Conservation (phyloP, 2,329 filamentous ascomycete species). For the Alternaria solani region DNA sequence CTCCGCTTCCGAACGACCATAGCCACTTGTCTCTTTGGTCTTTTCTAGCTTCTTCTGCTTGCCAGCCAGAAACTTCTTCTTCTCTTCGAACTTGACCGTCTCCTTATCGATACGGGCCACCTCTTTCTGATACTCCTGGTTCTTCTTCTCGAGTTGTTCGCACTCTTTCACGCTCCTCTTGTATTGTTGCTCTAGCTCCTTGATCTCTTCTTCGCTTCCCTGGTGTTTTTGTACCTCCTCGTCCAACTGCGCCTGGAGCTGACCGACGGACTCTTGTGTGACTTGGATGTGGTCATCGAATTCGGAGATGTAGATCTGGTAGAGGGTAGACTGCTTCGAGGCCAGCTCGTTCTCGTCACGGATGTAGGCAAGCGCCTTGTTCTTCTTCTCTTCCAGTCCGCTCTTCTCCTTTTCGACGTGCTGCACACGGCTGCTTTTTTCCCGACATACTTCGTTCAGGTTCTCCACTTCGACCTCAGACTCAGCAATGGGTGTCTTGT, state of each 20-base stretch:
- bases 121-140: constrained; percentile 81
- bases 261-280: constrained; percentile 86
- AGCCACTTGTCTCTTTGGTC: constrained; percentile 78
- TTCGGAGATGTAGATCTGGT: constrained; percentile 89
- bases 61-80: constrained; percentile 88
- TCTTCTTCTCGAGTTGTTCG: constrained; percentile 81
- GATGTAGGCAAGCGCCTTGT: constrained; percentile 88
- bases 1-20: constrained; percentile 75
- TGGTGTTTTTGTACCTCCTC: constrained; percentile 90
- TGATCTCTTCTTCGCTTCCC: constrained; percentile 89
- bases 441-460: constrained; percentile 91
- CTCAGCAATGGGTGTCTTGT: constrained; percentile 97
- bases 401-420: constrained; percentile 98
- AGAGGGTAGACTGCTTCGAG: constrained; percentile 87
- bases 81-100: constrained; percentile 96
- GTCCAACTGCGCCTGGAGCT: constrained; percentile 87
- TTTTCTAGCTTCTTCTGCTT: constrained; percentile 98
- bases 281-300: constrained; percentile 89
- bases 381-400: constrained; percentile 92
- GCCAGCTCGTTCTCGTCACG: constrained; percentile 92
- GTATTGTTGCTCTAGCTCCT: constrained; percentile 84
- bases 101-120: constrained; percentile 95
- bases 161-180: constrained; percentile 83
- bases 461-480: constrained; percentile 87
- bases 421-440: constrained; percentile 94